A percentile compares a stretch with the other conserved stretches of the same genome.
These are phyloP conservation scores for Purpureocillium takamizusanense DNA, from an alignment of 2,329 filamentous ascomycete species.

Conservation along the genomic window DNA sequence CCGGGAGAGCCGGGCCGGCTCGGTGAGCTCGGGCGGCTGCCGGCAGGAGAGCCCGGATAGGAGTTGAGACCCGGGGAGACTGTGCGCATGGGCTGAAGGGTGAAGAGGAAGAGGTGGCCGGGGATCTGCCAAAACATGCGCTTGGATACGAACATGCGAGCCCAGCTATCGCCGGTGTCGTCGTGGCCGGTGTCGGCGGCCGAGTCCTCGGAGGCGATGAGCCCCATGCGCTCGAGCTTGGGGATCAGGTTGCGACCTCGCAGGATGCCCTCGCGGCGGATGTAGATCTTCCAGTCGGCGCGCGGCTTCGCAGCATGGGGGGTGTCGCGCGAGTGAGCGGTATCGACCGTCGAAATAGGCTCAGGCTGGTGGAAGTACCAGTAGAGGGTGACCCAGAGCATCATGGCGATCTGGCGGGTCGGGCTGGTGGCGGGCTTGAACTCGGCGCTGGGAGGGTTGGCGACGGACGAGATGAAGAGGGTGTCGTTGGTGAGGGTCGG, in stretches of 20 bases:
- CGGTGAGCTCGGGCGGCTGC: constrained; percentile 46
- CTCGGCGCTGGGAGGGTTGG: constrained; percentile 69
- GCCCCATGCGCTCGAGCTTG: constrained; percentile 88
- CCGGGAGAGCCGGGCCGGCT: constrained; percentile 20
- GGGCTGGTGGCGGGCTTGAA: constrained; percentile 74
- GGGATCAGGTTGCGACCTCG: constrained; percentile 74
- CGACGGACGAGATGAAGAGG: constrained; percentile 87
- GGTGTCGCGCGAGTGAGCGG: constrained; percentile 54
- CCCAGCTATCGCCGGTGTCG: constrained; percentile 58
- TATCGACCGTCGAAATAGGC: constrained; percentile 56
- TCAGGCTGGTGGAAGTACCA: constrained; percentile 94
- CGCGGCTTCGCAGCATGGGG: constrained; percentile 62
- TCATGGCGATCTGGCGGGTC: constrained; percentile 87
- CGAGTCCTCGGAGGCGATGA: constrained; percentile 69
- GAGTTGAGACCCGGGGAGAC: constrained; percentile 14
- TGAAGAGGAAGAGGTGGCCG: constrained; percentile 79
- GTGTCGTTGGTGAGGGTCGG: constrained; percentile 74
- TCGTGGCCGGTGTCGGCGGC: constrained; percentile 59
- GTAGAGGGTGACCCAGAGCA: constrained; percentile 88
- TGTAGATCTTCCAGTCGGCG: constrained; percentile 78
- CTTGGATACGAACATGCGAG: constrained; percentile 71
- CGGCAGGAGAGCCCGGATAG: constrained; percentile 40
- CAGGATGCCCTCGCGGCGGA: constrained; percentile 82
- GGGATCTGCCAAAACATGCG: constrained; percentile 90
- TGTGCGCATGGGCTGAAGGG: constrained; percentile 51